Conservation (phyloP, 306 rosid genomes). For the Rosa rugosa region DNA sequence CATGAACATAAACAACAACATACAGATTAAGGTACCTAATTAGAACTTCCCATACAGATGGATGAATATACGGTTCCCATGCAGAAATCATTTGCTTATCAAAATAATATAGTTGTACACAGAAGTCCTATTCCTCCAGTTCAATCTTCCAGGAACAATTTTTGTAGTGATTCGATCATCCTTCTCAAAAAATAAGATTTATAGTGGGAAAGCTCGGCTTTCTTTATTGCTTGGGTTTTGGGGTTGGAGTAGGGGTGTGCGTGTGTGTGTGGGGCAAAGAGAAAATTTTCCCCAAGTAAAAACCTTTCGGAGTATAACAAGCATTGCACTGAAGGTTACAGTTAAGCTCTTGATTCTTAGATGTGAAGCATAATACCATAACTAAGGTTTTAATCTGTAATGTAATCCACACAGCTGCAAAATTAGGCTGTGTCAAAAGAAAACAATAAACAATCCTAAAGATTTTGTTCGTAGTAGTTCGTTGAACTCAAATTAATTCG, state of each 20-base stretch:
- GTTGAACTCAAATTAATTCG: background rate
- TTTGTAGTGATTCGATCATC: too few species aligned
- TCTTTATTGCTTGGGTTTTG: background rate
- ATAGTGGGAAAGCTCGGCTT: background rate
- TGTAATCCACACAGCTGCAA: background rate
- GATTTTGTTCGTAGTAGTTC: background rate
- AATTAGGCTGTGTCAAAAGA: background rate
- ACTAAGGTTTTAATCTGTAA: background rate
- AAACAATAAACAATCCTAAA: background rate
- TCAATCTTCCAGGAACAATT: too few species aligned
- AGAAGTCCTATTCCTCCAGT: too few species aligned
- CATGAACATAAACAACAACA: too few species aligned
- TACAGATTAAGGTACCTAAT: too few species aligned
- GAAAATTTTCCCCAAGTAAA: background rate
- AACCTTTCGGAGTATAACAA: background rate
- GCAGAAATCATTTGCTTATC: too few species aligned
- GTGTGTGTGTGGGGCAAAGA: background rate
- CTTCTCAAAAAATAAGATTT: too few species aligned
- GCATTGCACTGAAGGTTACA: background rate
- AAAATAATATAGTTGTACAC: too few species aligned
- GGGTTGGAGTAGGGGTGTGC: background rate
- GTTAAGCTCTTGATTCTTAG: background rate
- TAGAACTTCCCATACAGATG: too few species aligned
- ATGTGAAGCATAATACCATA: background rate
- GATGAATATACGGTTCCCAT: too few species aligned